These are phyloP conservation scores for Hirschfeldia incana DNA, from an alignment of 345 rosid species.

Conservation along the genomic window DNA sequence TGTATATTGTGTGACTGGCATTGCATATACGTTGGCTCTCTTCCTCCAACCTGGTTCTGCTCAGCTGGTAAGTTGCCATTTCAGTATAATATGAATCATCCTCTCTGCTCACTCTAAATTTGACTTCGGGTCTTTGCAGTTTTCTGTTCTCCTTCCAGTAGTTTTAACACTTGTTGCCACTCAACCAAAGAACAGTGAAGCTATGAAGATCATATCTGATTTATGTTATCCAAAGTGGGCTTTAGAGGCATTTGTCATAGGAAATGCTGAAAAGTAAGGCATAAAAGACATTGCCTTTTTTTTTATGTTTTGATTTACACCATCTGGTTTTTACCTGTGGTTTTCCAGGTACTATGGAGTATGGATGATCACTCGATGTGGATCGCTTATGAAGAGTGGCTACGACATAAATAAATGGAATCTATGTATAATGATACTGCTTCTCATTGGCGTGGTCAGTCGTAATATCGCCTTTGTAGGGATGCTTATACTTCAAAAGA, in stretches of 20 bases:
- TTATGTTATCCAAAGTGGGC: constrained; percentile 93
- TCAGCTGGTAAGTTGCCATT: constrained; percentile 57
- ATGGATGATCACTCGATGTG: constrained; percentile 86
- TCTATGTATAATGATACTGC: constrained; percentile 56
- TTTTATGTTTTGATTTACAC: constrained; percentile 3
- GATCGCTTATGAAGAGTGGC: constrained; percentile 54
- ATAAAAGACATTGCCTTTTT: neutral
- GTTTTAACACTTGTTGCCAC: constrained; percentile 89
- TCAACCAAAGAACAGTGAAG: constrained; percentile 39
- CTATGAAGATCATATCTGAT: constrained; percentile 46
- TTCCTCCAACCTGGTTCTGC: constrained; percentile 80
- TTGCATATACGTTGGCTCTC: constrained; percentile 83
- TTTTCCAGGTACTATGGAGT: constrained; percentile 73
- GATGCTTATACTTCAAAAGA: constrained; percentile 67
- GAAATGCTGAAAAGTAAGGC: constrained; percentile 73
- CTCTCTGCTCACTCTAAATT: constrained; percentile 1
- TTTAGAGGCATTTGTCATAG: constrained; percentile 74
- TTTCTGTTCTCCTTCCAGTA: constrained; percentile 95
- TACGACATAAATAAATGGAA: constrained; percentile 63
- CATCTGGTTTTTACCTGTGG: neutral
- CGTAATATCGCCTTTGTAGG: constrained; percentile 60
- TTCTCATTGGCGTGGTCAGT: constrained; percentile 50
- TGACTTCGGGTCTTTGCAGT: constrained; percentile 48
- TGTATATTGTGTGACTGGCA: constrained; percentile 53
- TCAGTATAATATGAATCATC: neutral